These are phyloP conservation scores for Sophora flavescens DNA, from an alignment of 306 rosid genomes.

Conservation along the genomic window DNA sequence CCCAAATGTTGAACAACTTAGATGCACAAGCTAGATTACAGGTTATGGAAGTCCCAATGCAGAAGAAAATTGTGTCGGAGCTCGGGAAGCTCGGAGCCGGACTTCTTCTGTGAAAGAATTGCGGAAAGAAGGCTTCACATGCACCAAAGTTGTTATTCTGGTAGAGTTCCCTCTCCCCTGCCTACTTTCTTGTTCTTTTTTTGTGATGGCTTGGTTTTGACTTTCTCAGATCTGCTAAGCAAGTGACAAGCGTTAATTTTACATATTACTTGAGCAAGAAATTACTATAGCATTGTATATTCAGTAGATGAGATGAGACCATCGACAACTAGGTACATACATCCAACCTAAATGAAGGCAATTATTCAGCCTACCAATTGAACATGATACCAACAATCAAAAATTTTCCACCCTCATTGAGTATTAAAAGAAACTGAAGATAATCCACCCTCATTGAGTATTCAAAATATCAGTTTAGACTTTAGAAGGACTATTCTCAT, in stretches of 20 bases:
- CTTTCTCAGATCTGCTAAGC: slow-evolving; percentile 80
- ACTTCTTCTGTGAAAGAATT: slow-evolving; percentile 71
- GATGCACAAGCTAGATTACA: slow-evolving; percentile 67
- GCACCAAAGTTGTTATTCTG: slow-evolving; percentile 81
- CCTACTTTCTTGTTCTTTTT: slow-evolving; percentile 70
- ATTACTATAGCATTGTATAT: background rate
- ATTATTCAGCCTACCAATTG: background rate
- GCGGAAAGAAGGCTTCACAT: slow-evolving; percentile 85
- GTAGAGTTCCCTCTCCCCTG: slow-evolving; percentile 78
- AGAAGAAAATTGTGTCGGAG: slow-evolving; percentile 76
- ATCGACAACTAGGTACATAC: background rate
- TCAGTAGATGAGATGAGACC: background rate
- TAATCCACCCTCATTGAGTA: background rate
- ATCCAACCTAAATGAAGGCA: background rate
- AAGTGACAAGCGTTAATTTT: too few relatives aligned
- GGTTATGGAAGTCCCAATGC: slow-evolving; percentile 79
- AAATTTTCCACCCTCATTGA: background rate
- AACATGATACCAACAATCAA: background rate
- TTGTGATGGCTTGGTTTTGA: slow-evolving; percentile 62
- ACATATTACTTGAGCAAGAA: too few relatives aligned
- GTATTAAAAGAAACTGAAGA: too few relatives aligned
- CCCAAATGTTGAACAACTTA: slow-evolving; percentile 69
- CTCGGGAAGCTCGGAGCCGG: slow-evolving; percentile 84
- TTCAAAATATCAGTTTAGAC: background rate
- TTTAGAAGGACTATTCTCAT: background rate